Base-by-base conservation (phyloP, 768 basidiomycete species). In the Crassisporium funariophilum region DNA sequence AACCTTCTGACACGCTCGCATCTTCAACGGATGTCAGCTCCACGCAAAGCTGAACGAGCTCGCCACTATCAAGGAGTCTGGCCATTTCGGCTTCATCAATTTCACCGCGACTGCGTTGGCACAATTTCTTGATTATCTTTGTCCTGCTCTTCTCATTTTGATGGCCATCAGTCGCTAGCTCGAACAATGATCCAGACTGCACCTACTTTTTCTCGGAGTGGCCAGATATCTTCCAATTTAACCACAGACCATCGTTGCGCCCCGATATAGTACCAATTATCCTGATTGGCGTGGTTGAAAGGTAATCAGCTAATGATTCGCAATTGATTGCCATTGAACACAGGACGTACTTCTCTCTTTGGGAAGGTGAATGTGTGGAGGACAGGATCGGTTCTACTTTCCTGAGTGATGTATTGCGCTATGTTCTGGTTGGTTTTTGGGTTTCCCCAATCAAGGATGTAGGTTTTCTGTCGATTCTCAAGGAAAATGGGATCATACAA, bases 311-410 rank as follows among this genome's bases (percentile, higher is more conserved):
- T n/a, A 35, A 39, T 13, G 33, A 36, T 23, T n/a, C 25, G n/a
- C 9, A 21, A 29, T 49, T 31, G 10, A 3, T 31, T 31, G 46
- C 45, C 29, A 40, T 12, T 27, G 27, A 37, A n/a, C 23, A 43
- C 34, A 17, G 25, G 20, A 48, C 64, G 35, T 44, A 77, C 82
- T 67, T 71, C 71, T 46, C 68, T 75, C 25, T 60, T 53, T 3
- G 77, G 74, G 55, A 68, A 75, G 8, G 71, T 69, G 55, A 83
- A 83, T 0, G 78, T 77, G 43, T 84, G 79, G 40, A 83, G 65
- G 3, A 67, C 54, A 0, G 53, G 39, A 17, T 58, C 59, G 35
- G 23, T 50, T 4, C 50, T 49, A n/a, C 52, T 57, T 47, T 9
- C 37, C 0, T 47, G 21, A 34, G 57, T 60, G 46, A 78, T 69